Conservation (phyloP, 176 grass and related monocot genomes). For the Oryza officinalis region DNA sequence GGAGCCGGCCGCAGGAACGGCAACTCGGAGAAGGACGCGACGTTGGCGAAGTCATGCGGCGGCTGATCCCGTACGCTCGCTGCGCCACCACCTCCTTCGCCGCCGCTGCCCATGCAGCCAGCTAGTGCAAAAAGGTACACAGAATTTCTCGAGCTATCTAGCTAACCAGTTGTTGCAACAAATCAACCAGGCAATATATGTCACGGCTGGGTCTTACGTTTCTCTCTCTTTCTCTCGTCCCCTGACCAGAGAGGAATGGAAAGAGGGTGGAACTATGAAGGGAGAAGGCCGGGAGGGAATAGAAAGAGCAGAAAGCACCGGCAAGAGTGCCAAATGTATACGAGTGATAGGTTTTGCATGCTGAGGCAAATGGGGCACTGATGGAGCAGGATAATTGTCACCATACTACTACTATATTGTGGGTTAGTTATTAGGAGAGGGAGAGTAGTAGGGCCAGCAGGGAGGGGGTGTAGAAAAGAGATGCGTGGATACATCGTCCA, state of each 20-base stretch:
- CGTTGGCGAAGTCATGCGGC: constrained; percentile 56
- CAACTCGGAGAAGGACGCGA: constrained; percentile 85
- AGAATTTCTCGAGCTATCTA: constrained; percentile 12
- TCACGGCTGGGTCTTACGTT: not conserved
- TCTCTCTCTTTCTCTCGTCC: not conserved
- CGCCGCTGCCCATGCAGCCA: constrained; percentile 40
- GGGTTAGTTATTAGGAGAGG: constrained; percentile 55
- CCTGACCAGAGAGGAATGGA: constrained; percentile 4
- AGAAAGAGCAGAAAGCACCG: constrained; percentile 42
- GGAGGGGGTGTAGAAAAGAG: not conserved
- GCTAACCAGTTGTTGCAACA: not conserved
- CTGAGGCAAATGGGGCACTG: constrained; percentile 41
- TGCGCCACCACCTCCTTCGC: constrained; percentile 1
- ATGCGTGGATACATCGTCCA: constrained; percentile 34
- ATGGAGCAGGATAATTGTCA: constrained; percentile 69
- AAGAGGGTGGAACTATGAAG: constrained; percentile 2
- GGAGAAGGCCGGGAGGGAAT: constrained; percentile 34
- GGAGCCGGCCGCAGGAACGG: constrained; percentile 64
- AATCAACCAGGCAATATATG: not conserved
- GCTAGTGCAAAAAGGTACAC: constrained; percentile 8
- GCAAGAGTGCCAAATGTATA: constrained; percentile 52
- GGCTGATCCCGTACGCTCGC: constrained; percentile 58
- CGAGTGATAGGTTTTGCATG: constrained; percentile 56
- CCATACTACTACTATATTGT: constrained; percentile 29
- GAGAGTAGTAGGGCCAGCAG: constrained; percentile 12